Evolutionary conservation across 345 rosid genomes (phyloP), one percentile per base, ranked within the genome.

Genomic region (Hypericum perforatum): DNA sequence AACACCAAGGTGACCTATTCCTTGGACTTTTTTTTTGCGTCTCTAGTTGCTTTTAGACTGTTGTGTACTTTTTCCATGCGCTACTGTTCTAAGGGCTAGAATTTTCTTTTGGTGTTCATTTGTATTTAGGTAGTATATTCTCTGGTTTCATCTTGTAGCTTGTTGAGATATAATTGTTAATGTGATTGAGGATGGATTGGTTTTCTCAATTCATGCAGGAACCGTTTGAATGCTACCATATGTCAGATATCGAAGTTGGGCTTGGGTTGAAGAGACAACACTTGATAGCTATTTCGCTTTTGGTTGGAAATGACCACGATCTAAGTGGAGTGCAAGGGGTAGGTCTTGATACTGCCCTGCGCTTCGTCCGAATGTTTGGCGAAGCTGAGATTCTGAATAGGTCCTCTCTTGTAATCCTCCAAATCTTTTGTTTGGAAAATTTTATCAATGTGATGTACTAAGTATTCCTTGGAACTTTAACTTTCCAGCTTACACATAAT

Each of bases 281-380:
- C 59, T 73, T 92, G 73, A 74, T 92, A 67, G 89, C 91, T 44
- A 80, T 92, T 39, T 78, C 97, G 64, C 82, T 89, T 37, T 72
- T 92, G 78, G 89, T 85, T 57, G 99, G 95, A 12, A 85, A 82
- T 51, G 95, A 89, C 66, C 91, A 85, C 63, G 84, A 89, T 72
- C 64, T 78, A 41, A 73, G 59, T 46, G 99, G 99, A 9, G 87
- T 92, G 41, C 81, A 67, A 65, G 97, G 91, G 56, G 71, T 89
- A 71, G 99, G 94, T 52, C 63, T 82, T 22, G 87, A 85, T 40
- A 81, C 76, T 40, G 97, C 94, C 57, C 72, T 77, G 49, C 82
- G 74, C 45, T 72, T 92, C 75, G 94, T 81, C 52, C 76, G 58
- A 45, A 62, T 8, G 9, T 85, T 76, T 57, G 72, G 70, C 6